Evolutionary conservation across 768 basidiomycete genomes (phyloP).

Genomic region (Phylloporus scabripes): DNA sequence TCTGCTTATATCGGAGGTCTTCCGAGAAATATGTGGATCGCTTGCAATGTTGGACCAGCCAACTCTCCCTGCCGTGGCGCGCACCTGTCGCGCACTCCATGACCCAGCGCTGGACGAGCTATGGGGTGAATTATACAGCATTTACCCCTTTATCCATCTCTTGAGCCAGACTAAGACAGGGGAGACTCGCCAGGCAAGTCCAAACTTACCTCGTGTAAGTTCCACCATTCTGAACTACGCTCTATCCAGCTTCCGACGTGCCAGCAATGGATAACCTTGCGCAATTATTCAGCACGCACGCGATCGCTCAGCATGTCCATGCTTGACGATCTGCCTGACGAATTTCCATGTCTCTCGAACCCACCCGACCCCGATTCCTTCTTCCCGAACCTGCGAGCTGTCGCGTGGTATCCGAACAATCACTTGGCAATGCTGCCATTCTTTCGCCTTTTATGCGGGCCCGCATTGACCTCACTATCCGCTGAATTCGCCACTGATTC

Average conservation of each 20-base stretch:
- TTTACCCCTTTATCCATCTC: conserved; percentile 19
- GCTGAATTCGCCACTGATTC: conserved; percentile 18
- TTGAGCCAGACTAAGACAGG: neutral
- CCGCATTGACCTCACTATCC: conserved; percentile 14
- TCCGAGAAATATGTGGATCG: conserved; percentile 13
- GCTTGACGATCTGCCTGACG: conserved; percentile 15
- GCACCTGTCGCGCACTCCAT: conserved; percentile 20
- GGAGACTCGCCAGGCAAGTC: conserved; percentile 12
- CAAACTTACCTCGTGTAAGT: neutral
- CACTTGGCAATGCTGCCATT: conserved; percentile 18
- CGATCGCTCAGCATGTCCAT: conserved; percentile 18
- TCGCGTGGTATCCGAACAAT: conserved; percentile 21
- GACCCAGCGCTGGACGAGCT: conserved; percentile 24
- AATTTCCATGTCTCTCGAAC: conserved; percentile 9
- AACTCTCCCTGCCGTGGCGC: conserved; percentile 20
- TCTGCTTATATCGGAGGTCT: conserved; percentile 20
- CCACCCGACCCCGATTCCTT: conserved; percentile 13
- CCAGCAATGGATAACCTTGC: conserved; percentile 17
- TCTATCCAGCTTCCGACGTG: neutral
- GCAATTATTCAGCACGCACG: conserved; percentile 18
- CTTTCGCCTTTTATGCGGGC: conserved; percentile 21
- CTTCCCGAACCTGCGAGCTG: conserved; percentile 19
- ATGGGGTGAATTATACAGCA: conserved; percentile 20
- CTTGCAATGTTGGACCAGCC: conserved; percentile 1
- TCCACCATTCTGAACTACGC: neutral